Conservation (phyloP, 768 basidiomycete genomes). For the Gloeopeniophorella convolvens region DNA sequence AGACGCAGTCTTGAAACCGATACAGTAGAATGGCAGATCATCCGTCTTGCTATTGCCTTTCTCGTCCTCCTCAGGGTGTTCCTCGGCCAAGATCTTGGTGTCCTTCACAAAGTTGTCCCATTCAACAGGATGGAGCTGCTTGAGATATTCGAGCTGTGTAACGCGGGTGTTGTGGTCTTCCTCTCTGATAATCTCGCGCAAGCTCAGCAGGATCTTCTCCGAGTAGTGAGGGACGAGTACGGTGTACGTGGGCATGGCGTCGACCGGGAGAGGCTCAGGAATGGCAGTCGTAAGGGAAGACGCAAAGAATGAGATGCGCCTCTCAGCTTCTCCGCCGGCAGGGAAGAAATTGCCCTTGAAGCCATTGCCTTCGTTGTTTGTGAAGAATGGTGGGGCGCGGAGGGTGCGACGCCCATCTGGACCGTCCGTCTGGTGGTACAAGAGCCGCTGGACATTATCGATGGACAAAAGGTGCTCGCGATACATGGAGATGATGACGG, state of each 20-base stretch:
- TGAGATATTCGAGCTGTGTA: slow-evolving; percentile 94
- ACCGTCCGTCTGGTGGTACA: slow-evolving; percentile 95
- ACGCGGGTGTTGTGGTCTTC: slow-evolving; percentile 96
- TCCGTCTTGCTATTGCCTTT: slow-evolving; percentile 67
- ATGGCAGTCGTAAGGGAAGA: slow-evolving; percentile 94
- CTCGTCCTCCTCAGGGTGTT: slow-evolving; percentile 59
- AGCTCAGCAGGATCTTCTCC: slow-evolving; percentile 94
- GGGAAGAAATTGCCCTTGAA: slow-evolving; percentile 89
- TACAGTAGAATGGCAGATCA: slow-evolving; percentile 98
- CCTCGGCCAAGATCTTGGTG: slow-evolving; percentile 97
- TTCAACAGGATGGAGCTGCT: slow-evolving; percentile 96
- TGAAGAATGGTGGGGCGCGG: slow-evolving; percentile 97
- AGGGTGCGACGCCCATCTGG: slow-evolving; percentile 86
- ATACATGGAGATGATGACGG: slow-evolving; percentile 99
- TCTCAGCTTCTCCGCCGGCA: slow-evolving; percentile 87
- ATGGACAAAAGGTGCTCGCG: slow-evolving; percentile 97
- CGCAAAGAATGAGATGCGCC: slow-evolving; percentile 97
- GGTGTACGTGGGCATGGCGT: slow-evolving; percentile 99
- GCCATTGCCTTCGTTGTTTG: slow-evolving; percentile 71
- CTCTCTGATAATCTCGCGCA: slow-evolving; percentile 97
- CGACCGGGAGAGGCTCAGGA: slow-evolving; percentile 91
- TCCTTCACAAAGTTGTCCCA: slow-evolving; percentile 99
- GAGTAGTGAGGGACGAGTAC: slow-evolving; percentile 98
- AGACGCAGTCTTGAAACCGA: slow-evolving; percentile 98
- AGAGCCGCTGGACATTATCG: slow-evolving; percentile 93